Evolutionary conservation across 2,329 filamentous ascomycete genomes (phyloP).

Genomic region (Dactylellina parvicollis): DNA sequence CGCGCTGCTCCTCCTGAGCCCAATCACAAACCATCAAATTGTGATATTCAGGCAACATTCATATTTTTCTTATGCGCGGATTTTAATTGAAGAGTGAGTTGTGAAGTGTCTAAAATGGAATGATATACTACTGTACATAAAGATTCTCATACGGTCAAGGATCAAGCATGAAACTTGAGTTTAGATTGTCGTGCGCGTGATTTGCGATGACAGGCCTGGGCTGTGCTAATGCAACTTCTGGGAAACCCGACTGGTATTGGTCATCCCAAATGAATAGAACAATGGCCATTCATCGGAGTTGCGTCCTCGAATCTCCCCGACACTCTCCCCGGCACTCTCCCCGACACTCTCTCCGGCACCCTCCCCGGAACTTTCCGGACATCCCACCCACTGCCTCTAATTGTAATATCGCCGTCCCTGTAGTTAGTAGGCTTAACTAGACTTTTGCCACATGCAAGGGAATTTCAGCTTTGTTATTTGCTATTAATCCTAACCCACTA

Average conservation of each 20-base stretch:
- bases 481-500: not conserved
- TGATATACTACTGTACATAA: slow-evolving; percentile 26
- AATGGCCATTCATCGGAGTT: not conserved
- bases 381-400: not conserved
- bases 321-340: too few species aligned
- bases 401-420: not conserved
- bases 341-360: too few species aligned
- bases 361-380: too few species aligned
- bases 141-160: slow-evolving; percentile 9
- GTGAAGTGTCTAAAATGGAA: slow-evolving; percentile 6
- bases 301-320: too few species aligned
- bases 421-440: not conserved
- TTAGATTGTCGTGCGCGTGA: too few species aligned
- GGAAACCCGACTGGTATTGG: not conserved
- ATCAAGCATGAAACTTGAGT: not conserved
- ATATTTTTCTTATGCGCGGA: too few species aligned
- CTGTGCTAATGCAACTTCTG: not conserved
- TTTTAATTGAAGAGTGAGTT: too few species aligned
- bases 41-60: too few species aligned
- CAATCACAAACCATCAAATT: too few species aligned
- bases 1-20: too few species aligned
- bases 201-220: too few species aligned
- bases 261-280: not conserved
- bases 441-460: slow-evolving; percentile 1
- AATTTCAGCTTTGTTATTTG: not conserved